A percentile compares a stretch with the other conserved stretches of the same genome.
Evolutionary conservation across 768 basidiomycete species (phyloP).

Genomic region (Daedaleopsis nitida): DNA sequence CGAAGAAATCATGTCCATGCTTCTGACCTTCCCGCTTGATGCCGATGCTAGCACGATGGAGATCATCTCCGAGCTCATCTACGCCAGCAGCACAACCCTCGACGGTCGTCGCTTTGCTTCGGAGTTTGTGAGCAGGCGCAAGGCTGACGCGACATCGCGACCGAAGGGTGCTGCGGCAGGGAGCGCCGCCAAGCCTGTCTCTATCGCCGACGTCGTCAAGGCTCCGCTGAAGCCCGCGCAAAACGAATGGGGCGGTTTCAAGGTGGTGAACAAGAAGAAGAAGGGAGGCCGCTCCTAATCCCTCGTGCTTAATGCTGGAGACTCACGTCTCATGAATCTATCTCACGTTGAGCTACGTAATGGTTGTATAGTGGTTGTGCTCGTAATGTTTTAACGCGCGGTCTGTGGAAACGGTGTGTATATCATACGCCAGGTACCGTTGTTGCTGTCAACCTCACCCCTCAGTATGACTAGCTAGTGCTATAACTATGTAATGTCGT

Average conservation of each 20-base stretch:
- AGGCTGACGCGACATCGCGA: conserved; percentile 69
- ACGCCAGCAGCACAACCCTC: conserved; percentile 90
- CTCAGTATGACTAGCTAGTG: conserved; percentile 1
- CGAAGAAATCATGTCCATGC: conserved; percentile 95
- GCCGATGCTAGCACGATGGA: conserved; percentile 81
- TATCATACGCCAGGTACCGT: conserved; percentile 3
- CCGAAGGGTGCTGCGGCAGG: conserved; percentile 43
- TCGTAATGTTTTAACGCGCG: conserved; percentile 10
- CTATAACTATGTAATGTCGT: background rate
- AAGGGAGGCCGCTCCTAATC: conserved; percentile 63
- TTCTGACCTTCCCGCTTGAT: conserved; percentile 92
- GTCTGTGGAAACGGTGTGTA: conserved; percentile 7
- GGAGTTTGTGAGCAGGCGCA: conserved; percentile 87
- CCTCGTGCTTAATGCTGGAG: background rate
- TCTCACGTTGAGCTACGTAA: conserved; percentile 7
- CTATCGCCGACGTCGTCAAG: conserved; percentile 91
- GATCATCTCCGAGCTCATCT: conserved; percentile 94
- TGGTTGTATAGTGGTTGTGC: conserved; percentile 21
- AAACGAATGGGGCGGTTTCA: conserved; percentile 83
- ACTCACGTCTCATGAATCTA: background rate
- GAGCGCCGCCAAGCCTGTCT: conserved; percentile 54
- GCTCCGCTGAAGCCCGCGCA: conserved; percentile 73
- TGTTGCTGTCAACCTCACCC: conserved; percentile 12
- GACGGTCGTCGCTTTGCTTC: conserved; percentile 94
- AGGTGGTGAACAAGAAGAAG: conserved; percentile 96